Evolutionary conservation across 495 filamentous ascomycete genomes (phyloP), one percentile per base, ranked within the genome.

Genomic region (Tuber aestivum): DNA sequence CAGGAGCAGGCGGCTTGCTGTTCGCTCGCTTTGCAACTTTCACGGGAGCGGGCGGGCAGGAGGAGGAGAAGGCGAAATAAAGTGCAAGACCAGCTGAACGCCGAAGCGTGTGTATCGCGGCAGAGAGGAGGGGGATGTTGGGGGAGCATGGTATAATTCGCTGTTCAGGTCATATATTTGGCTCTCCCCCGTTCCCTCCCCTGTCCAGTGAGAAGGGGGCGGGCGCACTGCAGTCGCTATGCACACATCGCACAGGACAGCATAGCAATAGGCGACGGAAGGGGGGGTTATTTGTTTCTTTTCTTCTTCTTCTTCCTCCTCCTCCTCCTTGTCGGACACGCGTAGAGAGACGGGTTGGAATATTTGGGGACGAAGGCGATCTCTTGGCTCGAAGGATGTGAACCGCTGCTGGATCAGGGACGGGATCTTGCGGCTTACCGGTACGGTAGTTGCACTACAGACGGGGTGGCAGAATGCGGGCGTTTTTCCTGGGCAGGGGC

Each of bases 51-150:
- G 14, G 56, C 32, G 56, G 32, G 56, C n/a, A 3, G 50, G 20
- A 16, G 16, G 6, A 27, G 8, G n/a, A n/a, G n/a, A 56, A 7
- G 48, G 27, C 1, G 16, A 65, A 32, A 61, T 3, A 65, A 32
- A 35, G 27, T 65, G 50, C 50, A 35, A 65, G 27, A 35, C 56
- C 14, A 65, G 27, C 56, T 65, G 27, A 27, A 65, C 18, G 56
- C 18, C 56, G 27, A 27, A 65, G 56, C 56, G 56, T 65, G 56
- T 65, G 56, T 65, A 65, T 35, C 56, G 56, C 56, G 56, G 56
- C 27, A 65, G 56, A 65, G 56, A 35, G 56, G 32, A 8, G 56
- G 20, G 56, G 14, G 35, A 35, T 35, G 56, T 65, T 35, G 56
- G 32, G 35, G 32, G 56, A 61, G 56, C 1, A 4, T 7, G 3